Conservation (phyloP, 257 asterid species). For the Solanum pinnatisectum region DNA sequence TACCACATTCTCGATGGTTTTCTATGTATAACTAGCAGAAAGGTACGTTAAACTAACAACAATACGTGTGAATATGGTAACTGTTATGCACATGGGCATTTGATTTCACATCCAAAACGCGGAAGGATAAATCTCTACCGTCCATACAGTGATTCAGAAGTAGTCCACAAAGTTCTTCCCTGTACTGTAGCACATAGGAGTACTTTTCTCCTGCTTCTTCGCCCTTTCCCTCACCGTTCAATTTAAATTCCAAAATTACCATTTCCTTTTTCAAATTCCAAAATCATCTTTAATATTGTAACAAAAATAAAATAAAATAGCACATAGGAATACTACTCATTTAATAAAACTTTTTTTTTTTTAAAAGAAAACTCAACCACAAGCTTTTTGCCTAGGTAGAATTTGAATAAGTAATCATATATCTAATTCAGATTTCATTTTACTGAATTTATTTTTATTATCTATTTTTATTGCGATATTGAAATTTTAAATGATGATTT, state of each 20-base stretch:
- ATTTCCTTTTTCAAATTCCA: background rate
- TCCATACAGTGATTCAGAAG: background rate
- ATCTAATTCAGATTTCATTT: background rate
- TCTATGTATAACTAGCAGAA: background rate
- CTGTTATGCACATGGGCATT: background rate
- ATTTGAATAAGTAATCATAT: background rate
- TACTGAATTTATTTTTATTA: background rate
- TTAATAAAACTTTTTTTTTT: background rate
- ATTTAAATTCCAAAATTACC: background rate
- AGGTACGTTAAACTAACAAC: conserved; percentile 10
- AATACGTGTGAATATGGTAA: conserved; percentile 8
- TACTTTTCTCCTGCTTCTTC: background rate
- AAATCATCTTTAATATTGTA: background rate
- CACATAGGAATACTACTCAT: background rate
- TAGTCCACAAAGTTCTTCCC: background rate
- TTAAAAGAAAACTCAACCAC: background rate
- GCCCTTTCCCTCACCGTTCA: background rate
- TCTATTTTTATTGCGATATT: background rate
- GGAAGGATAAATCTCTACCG: background rate
- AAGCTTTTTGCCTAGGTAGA: background rate
- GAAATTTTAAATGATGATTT: background rate
- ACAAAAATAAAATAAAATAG: background rate
- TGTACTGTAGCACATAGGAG: conserved; percentile 4
- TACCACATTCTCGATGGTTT: too few relatives aligned
- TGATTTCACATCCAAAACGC: background rate